Conservation (phyloP, 2,329 filamentous ascomycete species). For the Cylindrodendrum hubeiense region DNA sequence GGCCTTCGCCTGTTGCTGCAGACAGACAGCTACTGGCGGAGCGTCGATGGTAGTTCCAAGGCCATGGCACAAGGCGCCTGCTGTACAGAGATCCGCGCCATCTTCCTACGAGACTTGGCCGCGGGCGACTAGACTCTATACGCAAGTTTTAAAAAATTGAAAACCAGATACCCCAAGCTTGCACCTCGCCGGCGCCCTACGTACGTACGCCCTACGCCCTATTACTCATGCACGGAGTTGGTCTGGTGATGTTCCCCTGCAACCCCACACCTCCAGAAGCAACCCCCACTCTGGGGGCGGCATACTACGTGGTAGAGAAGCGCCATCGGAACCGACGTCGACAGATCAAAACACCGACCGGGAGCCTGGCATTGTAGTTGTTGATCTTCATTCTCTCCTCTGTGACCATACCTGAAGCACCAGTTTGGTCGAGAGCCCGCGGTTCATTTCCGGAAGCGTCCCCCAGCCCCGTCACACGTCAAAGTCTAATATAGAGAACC, state of each 20-base stretch:
- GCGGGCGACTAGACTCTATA: conserved; percentile 34
- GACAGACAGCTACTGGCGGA: conserved; percentile 17
- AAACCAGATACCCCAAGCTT: conserved; percentile 41
- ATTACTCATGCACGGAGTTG: conserved; percentile 17
- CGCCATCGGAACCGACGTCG: not conserved
- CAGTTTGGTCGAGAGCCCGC: not conserved
- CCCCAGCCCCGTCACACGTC: not conserved
- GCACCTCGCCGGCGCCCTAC: not conserved
- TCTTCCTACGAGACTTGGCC: conserved; percentile 26
- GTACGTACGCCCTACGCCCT: conserved; percentile 26
- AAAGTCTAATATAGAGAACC: not conserved
- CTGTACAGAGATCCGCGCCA: conserved; percentile 19
- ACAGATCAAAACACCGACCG: conserved; percentile 1
- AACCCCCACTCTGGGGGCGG: conserved; percentile 18
- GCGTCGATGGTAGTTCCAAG: conserved; percentile 14
- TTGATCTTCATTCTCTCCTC: not conserved
- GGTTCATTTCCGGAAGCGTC: conserved; percentile 12
- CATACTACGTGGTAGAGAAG: not conserved
- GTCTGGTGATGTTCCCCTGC: conserved; percentile 29
- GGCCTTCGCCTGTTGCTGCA: not conserved
- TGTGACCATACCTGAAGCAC: not conserved
- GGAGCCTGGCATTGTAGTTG: not conserved
- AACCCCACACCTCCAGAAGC: conserved; percentile 35
- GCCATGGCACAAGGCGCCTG: conserved; percentile 23
- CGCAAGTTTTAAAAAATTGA: conserved; percentile 38